Percentiles rank a stretch among this genome's conserved stretches.
These are phyloP conservation scores for Gastrolobium bilobum DNA, from an alignment of 306 rosid genomes.

Conservation along the genomic window DNA sequence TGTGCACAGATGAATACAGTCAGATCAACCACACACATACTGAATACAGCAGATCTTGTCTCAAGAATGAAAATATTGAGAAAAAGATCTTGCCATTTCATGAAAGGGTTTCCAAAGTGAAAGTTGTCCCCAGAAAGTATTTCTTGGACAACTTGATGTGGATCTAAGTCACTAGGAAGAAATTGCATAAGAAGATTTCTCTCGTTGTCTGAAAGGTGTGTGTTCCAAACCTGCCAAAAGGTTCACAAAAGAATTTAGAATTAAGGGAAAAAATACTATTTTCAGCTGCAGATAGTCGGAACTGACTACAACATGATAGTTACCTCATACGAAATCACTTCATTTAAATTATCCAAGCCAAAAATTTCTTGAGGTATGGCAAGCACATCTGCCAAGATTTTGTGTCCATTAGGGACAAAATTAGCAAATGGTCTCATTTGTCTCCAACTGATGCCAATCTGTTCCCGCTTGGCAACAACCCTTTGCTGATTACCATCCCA, in stretches of 20 bases:
- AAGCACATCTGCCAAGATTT: conserved; percentile 75
- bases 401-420: conserved; percentile 56
- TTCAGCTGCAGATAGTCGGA: conserved; percentile 30
- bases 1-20: conserved; percentile 30
- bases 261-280: background rate
- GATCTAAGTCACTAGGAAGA: conserved; percentile 78
- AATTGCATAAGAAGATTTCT: conserved; percentile 72
- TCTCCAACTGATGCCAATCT: conserved; percentile 87
- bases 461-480: conserved; percentile 89
- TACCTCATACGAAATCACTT: conserved; percentile 88
- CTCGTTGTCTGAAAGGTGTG: conserved; percentile 81
- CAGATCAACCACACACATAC: conserved; percentile 32
- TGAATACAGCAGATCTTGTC: conserved; percentile 11
- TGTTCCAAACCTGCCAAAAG: conserved; percentile 83
- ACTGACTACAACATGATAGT: conserved; percentile 43
- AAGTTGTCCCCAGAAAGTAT: conserved; percentile 77
- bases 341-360: conserved; percentile 71
- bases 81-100: conserved; percentile 74
- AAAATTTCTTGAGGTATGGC: conserved; percentile 78
- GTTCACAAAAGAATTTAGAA: conserved; percentile 38
- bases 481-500: conserved; percentile 82
- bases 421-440: conserved; percentile 63
- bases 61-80: conserved; percentile 36
- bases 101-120: conserved; percentile 83
- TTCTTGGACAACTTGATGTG: conserved; percentile 68